Conservation (phyloP, 2,329 filamentous ascomycete genomes). For the Fusarium euwallaceae region DNA sequence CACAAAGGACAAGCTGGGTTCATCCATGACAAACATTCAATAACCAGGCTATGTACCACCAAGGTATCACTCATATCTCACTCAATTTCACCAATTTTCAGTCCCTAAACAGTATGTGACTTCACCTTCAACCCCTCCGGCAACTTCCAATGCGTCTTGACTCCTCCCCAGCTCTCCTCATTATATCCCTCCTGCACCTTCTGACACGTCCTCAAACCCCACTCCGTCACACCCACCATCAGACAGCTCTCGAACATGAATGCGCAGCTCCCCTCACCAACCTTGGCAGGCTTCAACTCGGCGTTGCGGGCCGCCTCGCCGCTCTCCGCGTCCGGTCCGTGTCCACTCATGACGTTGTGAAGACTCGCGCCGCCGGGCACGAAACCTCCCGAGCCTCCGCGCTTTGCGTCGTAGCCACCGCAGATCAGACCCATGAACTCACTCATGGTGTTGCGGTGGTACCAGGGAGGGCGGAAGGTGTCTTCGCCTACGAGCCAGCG, state of each 20-base stretch:
- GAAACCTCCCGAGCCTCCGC: conserved; percentile 65
- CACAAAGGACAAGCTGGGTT: background rate
- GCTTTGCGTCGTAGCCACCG: conserved; percentile 73
- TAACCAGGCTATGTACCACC: background rate
- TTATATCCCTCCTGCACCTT: conserved; percentile 78
- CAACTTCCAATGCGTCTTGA: conserved; percentile 72
- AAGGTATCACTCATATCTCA: background rate
- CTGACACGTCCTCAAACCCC: conserved; percentile 72
- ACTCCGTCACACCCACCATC: conserved; percentile 80
- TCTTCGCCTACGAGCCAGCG: conserved; percentile 78
- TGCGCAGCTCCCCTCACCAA: conserved; percentile 72
- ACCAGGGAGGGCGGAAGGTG: conserved; percentile 80
- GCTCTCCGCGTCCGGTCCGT: conserved; percentile 70
- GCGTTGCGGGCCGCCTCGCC: conserved; percentile 69
- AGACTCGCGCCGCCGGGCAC: conserved; percentile 70
- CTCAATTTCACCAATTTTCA: background rate
- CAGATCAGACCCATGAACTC: conserved; percentile 74
- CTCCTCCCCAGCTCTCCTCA: conserved; percentile 82
- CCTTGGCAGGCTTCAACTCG: conserved; percentile 67
- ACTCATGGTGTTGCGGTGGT: conserved; percentile 77
- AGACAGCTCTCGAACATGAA: conserved; percentile 79
- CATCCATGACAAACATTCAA: background rate
- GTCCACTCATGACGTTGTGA: conserved; percentile 81
- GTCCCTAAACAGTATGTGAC: conserved; percentile 32
- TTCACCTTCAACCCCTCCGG: conserved; percentile 53